Base-by-base conservation (phyloP, 768 basidiomycete genomes). In the Rhodotorula babjevae region DNA sequence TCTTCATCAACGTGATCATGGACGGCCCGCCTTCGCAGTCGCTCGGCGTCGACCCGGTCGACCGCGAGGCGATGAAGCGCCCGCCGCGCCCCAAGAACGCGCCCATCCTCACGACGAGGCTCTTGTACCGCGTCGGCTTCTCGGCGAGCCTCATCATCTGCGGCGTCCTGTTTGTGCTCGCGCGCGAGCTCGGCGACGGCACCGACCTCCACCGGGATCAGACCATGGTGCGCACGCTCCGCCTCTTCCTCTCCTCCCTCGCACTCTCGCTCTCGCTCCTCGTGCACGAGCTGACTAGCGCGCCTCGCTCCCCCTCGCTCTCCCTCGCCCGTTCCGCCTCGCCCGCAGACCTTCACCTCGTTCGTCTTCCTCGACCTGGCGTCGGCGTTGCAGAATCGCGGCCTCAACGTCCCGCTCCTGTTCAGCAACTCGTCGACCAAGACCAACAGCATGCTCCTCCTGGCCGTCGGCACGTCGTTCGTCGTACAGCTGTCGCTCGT, bases 1-100 rank as follows among this genome's bases (percentile, higher is more conserved):
- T 98, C n/a, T 98, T 96, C 80, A 97, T 97, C 79, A 97, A 98
- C 82, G 96, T 97, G 79, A 86, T 98, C 61, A 98, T 98, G 94
- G 95, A 98, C 75, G 69, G 59, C 25, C 49, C 74, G 15, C 50
- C 68, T 56, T 79, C 61, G 0, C 71, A 93, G 80, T 93, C 92
- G 65, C 85, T 98, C 53, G 95, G 95, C 65, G 95, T 98, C 15
- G 95, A 98, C 82, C 95, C 95, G 21, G 92, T 95, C 29, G 92
- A 96, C 80, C 90, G 87, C 29, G 89, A 90, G 27, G 87, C 97
- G 46, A 98, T 98, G 95, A 87, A 87, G 42, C 87, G 88, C 67
- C 94, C 92, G 0, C 95, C 95, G n/a, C 85, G 95, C 66, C 88
- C 87, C 79, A 97, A 96, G 84, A 87, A 92, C 78, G 92, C 91